Base-by-base conservation (phyloP, 306 rosid genomes). In the Lablab purpureus region DNA sequence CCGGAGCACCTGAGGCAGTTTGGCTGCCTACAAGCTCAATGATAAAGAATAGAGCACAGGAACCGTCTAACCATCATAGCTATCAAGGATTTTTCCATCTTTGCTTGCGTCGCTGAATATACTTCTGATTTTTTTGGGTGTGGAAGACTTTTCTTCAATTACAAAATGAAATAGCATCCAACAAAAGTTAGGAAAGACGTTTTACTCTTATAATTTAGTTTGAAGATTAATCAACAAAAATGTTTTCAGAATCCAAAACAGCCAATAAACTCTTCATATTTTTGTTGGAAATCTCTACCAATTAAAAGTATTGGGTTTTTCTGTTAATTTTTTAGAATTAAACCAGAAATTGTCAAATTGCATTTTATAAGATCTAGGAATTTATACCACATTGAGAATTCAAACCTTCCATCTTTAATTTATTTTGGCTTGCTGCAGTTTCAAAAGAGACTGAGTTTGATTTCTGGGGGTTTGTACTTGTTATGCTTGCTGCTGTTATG, bases 401-500 rank as follows among this genome's bases (percentile, higher is more conserved):
- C 54, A 52, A 59, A 76, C 75, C 67, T 76, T 75, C 79, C 19
- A 3, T 59, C 58, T 64, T 46, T 34, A 37, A 87, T 68, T 73
- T 74, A n/a, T 77, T 37, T 74, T 83, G 49, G 54, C 56, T 19
- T 68, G 41, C 63, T 60, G 75, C 90, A 95, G 99, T 95, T 82
- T 83, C 96, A 15, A 95, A 92, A 82, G 98, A 90, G 83, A 91
- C 98, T 28, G 97, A 95, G 79, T 93, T 93, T 85, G 90, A 95
- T 80, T 74, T 95, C 64, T 87, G 86, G 90, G 99, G 99, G 47
- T 95, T 93, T 66, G 59, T 86, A 76, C 94, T 95, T 82, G 98
- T 95, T 71, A 95, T 95, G 98, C 98, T 95, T 83, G 99, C 98
- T 81, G 92, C 97, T 85, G 99, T 95, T 68, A 95, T 95, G 98